Conservation (phyloP, 2,329 filamentous ascomycete species). For the Aspergillus alliaceus region DNA sequence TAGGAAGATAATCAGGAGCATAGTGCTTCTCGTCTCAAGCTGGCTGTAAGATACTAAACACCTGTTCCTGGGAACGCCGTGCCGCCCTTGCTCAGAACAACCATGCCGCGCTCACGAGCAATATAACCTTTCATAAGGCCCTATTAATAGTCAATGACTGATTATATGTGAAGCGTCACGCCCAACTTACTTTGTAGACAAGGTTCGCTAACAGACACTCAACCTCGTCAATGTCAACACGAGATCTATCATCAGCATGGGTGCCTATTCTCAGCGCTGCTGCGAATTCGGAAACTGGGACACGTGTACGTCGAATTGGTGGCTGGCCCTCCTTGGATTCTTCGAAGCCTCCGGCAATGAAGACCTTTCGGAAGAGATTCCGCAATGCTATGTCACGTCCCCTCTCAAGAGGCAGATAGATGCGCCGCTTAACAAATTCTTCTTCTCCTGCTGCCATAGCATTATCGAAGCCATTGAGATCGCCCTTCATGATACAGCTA, state of each 20-base stretch:
- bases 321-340: slow-evolving; percentile 68
- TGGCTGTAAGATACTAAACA: slow-evolving; percentile 41
- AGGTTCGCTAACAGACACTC: slow-evolving; percentile 94
- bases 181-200: slow-evolving; percentile 83
- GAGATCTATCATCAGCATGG: slow-evolving; percentile 49
- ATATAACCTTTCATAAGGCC: slow-evolving; percentile 98
- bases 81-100: slow-evolving; percentile 88
- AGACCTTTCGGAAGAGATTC: slow-evolving; percentile 90
- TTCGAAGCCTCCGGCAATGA: slow-evolving; percentile 78
- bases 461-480: slow-evolving; percentile 79
- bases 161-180: background rate
- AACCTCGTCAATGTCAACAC: slow-evolving; percentile 84
- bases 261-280: slow-evolving; percentile 77
- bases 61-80: slow-evolving; percentile 87
- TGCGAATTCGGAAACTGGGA: slow-evolving; percentile 80
- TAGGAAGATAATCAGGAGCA: background rate
- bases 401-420: slow-evolving; percentile 91
- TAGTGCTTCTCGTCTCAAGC: background rate
- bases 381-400: slow-evolving; percentile 88
- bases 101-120: slow-evolving; percentile 80
- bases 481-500: slow-evolving; percentile 75
- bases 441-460: slow-evolving; percentile 80
- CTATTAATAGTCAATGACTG: slow-evolving; percentile 48
- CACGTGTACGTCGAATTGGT: slow-evolving; percentile 65
- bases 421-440: slow-evolving; percentile 89